These are phyloP conservation scores for Fusarium ramigenum DNA, from an alignment of 2,329 filamentous ascomycete genomes.

Conservation along the genomic window DNA sequence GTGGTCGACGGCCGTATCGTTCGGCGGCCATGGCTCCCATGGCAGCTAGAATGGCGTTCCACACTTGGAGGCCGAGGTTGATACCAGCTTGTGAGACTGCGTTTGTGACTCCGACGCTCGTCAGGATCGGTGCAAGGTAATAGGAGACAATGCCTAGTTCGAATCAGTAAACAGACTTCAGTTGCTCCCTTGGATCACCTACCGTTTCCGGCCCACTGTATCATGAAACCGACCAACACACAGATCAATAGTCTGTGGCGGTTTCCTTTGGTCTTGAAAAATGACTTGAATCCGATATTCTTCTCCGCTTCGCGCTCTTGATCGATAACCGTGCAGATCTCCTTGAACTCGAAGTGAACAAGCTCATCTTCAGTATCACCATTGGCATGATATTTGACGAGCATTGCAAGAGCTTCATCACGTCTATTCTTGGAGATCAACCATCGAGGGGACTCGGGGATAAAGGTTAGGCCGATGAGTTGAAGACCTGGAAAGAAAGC, in stretches of 20 bases:
- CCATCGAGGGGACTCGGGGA: constrained; percentile 56
- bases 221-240: constrained; percentile 29
- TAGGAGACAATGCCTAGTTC: constrained; percentile 15
- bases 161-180: not conserved
- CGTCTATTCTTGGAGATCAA: constrained; percentile 38
- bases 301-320: constrained; percentile 51
- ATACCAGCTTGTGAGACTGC: constrained; percentile 10
- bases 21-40: constrained; percentile 16
- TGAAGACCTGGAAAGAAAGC: constrained; percentile 10
- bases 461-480: not conserved
- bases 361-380: constrained; percentile 54
- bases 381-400: constrained; percentile 60
- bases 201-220: constrained; percentile 35
- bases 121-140: constrained; percentile 19
- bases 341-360: constrained; percentile 59
- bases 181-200: not conserved
- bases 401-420: constrained; percentile 58
- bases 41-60: constrained; percentile 14
- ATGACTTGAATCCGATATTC: constrained; percentile 51
- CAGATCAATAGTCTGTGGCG: constrained; percentile 31
- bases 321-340: constrained; percentile 60
- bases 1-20: constrained; percentile 12
- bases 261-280: constrained; percentile 50
- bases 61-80: constrained; percentile 17
- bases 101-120: constrained; percentile 15